Evolutionary conservation across 2,329 filamentous ascomycete species (phyloP).

Genomic region (Diaporthe eres): DNA sequence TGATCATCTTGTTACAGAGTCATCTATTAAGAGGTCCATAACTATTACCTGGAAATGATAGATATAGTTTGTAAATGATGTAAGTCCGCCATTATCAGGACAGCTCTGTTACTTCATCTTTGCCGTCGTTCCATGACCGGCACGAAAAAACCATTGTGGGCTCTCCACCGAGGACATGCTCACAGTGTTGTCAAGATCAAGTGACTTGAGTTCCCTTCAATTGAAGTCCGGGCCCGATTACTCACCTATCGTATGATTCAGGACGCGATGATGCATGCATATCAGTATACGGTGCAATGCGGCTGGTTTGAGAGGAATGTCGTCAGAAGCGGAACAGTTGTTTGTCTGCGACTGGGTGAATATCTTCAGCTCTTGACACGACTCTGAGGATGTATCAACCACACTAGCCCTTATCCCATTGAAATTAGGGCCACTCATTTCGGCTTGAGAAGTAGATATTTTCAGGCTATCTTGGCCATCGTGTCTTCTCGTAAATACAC

Average conservation of each 20-base stretch:
- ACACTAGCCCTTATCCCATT: not conserved
- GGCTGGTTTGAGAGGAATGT: no score
- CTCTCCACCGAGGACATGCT: not conserved
- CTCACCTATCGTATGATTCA: not conserved
- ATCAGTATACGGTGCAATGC: not conserved
- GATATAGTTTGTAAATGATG: no score
- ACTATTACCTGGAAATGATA: fast-evolving
- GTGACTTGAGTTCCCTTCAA: no score
- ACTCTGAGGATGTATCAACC: not conserved
- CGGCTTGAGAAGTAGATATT: not conserved
- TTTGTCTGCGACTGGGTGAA: not conserved
- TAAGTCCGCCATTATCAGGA: no score
- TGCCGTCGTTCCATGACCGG: no score
- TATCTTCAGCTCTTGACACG: not conserved
- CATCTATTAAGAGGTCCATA: not conserved
- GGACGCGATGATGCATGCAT: not conserved
- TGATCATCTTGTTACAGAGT: not conserved
- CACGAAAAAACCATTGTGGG: not conserved
- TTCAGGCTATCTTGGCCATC: not conserved
- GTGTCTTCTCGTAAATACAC: not conserved
- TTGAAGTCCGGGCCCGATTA: not conserved
- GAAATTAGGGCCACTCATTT: not conserved
- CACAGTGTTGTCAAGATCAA: not conserved
- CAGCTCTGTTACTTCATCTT: no score
- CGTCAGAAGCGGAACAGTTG: not conserved